A percentile compares a stretch with the other conserved stretches of the same genome.
Evolutionary conservation across 257 asterid genomes (phyloP).

Genomic region (Primulina eburnea): DNA sequence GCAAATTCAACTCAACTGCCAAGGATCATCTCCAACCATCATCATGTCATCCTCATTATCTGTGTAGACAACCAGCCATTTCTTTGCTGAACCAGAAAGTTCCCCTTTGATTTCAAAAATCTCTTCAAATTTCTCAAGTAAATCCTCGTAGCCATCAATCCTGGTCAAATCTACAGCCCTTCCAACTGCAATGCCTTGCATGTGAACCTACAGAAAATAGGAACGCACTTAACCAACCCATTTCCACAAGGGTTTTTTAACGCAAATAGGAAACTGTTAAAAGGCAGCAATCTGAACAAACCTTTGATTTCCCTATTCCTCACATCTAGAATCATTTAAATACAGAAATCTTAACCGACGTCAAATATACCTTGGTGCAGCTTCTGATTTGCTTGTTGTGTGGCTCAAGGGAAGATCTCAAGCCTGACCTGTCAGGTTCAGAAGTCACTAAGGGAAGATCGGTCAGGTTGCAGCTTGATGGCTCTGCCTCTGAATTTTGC

Average conservation of each 20-base stretch:
- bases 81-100: slow-evolving; percentile 64
- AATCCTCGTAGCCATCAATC: slow-evolving; percentile 71
- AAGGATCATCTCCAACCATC: slow-evolving; percentile 99
- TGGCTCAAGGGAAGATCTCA: slow-evolving; percentile 67
- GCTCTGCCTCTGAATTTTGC: slow-evolving; percentile 66
- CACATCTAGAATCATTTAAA: slow-evolving; percentile 3
- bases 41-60: slow-evolving; percentile 96
- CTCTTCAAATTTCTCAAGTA: slow-evolving; percentile 79
- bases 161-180: slow-evolving; percentile 87
- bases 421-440: slow-evolving; percentile 71
- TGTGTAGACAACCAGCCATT: slow-evolving; percentile 96
- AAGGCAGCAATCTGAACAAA: neutral
- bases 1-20: slow-evolving; percentile 76
- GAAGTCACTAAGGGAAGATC: slow-evolving; percentile 64
- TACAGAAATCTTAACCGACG: slow-evolving; percentile 6
- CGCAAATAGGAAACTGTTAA: neutral
- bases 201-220: slow-evolving; percentile 58
- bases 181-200: slow-evolving; percentile 97
- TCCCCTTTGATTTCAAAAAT: slow-evolving; percentile 88
- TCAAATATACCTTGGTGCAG: slow-evolving; percentile 71
- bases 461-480: slow-evolving; percentile 51
- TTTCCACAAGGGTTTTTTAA: neutral
- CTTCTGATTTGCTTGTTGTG: slow-evolving; percentile 66
- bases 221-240: neutral
- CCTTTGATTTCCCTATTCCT: neutral